Evolutionary conservation across 768 basidiomycete genomes (phyloP).

Genomic region (Mrakia hoshinonis): DNA sequence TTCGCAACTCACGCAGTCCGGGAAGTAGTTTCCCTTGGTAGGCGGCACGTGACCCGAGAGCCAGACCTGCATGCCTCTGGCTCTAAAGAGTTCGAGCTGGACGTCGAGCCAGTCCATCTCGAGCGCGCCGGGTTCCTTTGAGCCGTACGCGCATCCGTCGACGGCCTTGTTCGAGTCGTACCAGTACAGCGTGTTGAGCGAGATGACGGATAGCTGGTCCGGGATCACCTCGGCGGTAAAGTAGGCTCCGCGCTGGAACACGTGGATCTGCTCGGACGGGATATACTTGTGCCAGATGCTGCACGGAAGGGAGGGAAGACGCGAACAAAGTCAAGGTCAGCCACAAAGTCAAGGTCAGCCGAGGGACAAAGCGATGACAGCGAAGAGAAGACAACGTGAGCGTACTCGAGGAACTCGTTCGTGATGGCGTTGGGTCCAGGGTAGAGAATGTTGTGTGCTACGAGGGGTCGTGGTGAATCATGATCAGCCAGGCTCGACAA

Average conservation of each 20-base stretch:
- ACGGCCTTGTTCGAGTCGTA: conserved; percentile 54
- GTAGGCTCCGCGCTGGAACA: conserved; percentile 52
- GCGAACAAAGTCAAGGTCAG: no score
- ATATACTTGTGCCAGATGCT: conserved; percentile 77
- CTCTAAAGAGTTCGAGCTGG: conserved; percentile 60
- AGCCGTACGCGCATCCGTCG: conserved; percentile 44
- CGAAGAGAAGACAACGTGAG: background rate
- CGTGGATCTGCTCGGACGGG: conserved; percentile 50
- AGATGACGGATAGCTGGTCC: conserved; percentile 64
- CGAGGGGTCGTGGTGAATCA: conserved; percentile 32
- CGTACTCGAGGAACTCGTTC: conserved; percentile 60
- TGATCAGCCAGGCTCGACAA: background rate
- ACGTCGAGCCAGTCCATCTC: conserved; percentile 86
- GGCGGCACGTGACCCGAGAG: conserved; percentile 74
- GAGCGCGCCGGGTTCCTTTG: conserved; percentile 72
- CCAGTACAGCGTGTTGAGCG: conserved; percentile 83
- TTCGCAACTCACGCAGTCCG: conserved; percentile 61
- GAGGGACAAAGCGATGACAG: background rate
- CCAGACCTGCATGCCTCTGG: conserved; percentile 59
- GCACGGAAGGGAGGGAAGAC: background rate
- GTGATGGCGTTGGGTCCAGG: conserved; percentile 41
- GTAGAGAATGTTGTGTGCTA: conserved; percentile 43
- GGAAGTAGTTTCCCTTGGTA: conserved; percentile 66
- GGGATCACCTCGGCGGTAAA: conserved; percentile 72
- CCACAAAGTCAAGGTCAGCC: background rate